Evolutionary conservation across 768 basidiomycete genomes (phyloP).

Genomic region (Boletus reticulatus): DNA sequence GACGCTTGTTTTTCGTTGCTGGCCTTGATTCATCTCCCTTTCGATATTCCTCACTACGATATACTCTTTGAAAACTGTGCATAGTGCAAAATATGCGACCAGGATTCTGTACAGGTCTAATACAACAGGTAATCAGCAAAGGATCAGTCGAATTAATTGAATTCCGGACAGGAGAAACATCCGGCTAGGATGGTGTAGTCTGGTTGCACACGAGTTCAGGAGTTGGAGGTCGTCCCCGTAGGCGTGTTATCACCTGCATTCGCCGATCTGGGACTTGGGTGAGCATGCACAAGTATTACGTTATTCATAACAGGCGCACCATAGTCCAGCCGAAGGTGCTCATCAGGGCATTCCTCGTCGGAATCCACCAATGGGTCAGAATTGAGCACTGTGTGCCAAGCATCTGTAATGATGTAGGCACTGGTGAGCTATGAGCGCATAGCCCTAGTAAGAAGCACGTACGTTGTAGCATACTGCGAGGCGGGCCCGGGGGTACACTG

Average conservation of each 20-base stretch:
- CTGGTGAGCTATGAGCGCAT: slow-evolving; percentile 2
- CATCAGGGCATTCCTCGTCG: slow-evolving; percentile 67
- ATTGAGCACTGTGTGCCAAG: slow-evolving; percentile 65
- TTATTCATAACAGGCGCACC: slow-evolving; percentile 35
- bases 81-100: slow-evolving; percentile 12
- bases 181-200: slow-evolving; percentile 5
- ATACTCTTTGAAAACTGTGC: slow-evolving; percentile 24
- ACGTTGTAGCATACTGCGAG: slow-evolving; percentile 68
- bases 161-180: neutral
- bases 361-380: slow-evolving; percentile 76
- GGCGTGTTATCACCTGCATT: slow-evolving; percentile 55
- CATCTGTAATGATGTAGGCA: slow-evolving; percentile 44
- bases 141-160: neutral
- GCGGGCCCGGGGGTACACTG: slow-evolving; percentile 30
- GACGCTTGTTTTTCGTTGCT: slow-evolving; percentile 13
- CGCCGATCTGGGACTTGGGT: slow-evolving; percentile 47
- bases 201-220: slow-evolving; percentile 41
- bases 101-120: slow-evolving; percentile 1
- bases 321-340: slow-evolving; percentile 64
- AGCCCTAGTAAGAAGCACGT: slow-evolving; percentile 24
- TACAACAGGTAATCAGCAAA: neutral
- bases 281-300: slow-evolving; percentile 1
- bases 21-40: slow-evolving; percentile 8
- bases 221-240: slow-evolving; percentile 58
- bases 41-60: slow-evolving; percentile 22